A percentile compares a stretch with the other conserved stretches of the same genome.
Evolutionary conservation across 2,329 filamentous ascomycete genomes (phyloP).

Genomic region (Blumeria graminis): DNA sequence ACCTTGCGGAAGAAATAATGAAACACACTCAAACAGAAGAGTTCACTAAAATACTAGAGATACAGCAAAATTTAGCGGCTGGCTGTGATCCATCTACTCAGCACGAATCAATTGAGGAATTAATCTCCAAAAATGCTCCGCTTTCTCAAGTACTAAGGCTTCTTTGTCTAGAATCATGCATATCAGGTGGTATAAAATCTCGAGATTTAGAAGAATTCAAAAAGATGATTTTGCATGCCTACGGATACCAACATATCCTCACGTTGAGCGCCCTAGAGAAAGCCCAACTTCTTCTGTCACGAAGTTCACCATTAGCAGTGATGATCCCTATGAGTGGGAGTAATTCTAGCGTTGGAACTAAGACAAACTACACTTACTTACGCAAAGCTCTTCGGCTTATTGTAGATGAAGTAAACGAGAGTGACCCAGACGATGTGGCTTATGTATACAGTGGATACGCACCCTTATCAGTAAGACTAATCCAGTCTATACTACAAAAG

Average conservation of each 20-base stretch:
- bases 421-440: conserved; percentile 82
- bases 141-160: conserved; percentile 62
- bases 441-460: conserved; percentile 97
- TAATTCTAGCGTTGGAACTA: conserved; percentile 30
- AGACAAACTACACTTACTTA: conserved; percentile 76
- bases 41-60: conserved; percentile 71
- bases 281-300: conserved; percentile 59
- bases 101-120: conserved; percentile 74
- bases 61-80: conserved; percentile 85
- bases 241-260: conserved; percentile 82
- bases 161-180: conserved; percentile 74
- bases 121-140: conserved; percentile 72
- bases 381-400: conserved; percentile 73
- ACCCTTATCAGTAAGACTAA: conserved; percentile 68
- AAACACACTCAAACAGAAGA: conserved; percentile 74
- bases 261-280: conserved; percentile 78
- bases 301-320: conserved; percentile 52
- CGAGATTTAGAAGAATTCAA: conserved; percentile 82
- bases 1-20: conserved; percentile 83
- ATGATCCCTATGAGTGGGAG: conserved; percentile 52
- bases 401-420: conserved; percentile 88
- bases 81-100: conserved; percentile 74
- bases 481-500: conserved; percentile 87
- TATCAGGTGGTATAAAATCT: conserved; percentile 67
- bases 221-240: conserved; percentile 68